Base-by-base conservation (phyloP, 805 yeast genomes). In the Naumovozyma castellii region DNA sequence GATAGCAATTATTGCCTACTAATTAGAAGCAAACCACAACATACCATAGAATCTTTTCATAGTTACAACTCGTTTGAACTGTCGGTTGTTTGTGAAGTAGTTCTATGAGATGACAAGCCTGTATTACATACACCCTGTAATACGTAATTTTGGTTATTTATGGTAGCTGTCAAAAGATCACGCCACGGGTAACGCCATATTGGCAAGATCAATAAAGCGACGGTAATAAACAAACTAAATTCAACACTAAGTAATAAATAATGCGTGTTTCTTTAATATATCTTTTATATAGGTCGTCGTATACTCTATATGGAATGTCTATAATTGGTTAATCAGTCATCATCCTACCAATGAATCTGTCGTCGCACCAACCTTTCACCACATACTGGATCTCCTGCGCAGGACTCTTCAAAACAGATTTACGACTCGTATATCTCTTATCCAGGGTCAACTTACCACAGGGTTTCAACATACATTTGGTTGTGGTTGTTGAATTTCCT, bases 331-430 rank as follows among this genome's bases (percentile, higher is more conserved):
- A 22, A 22, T 22, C 27, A 6, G 27, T 22, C 10, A 22, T 22
- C 27, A 22, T 22, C 27, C 10, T 10, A 29, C 5, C 15, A 29
- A 38, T 28, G 38, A 58, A 58, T 9, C 64, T 42, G 29, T 41
- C 39, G 36, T 59, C 63, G 33, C 59, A 56, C 62, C 63, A 59
- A 9, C 64, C 64, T 32, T 59, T 57, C 3, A 59, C 61, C 29
- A 59, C 61, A 44, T 59, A 59, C 36, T 59, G 64, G 3, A 54
- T 33, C 31, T 50, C 55, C 5, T 36, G 40, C 17, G 40, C 27
- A 22, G 28, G 22, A 46, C 10, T 22, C 27, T 6, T 6, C 10
- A 22, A 22, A 22, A 10, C 6, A 22, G 27, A 10, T 22, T 22
- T 22, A 6, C 10, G 6, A 10, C 10, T 6, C 9, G 9, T 6